Evolutionary conservation across 331 rosid species (phyloP).

Genomic region (Acacia pycnantha): DNA sequence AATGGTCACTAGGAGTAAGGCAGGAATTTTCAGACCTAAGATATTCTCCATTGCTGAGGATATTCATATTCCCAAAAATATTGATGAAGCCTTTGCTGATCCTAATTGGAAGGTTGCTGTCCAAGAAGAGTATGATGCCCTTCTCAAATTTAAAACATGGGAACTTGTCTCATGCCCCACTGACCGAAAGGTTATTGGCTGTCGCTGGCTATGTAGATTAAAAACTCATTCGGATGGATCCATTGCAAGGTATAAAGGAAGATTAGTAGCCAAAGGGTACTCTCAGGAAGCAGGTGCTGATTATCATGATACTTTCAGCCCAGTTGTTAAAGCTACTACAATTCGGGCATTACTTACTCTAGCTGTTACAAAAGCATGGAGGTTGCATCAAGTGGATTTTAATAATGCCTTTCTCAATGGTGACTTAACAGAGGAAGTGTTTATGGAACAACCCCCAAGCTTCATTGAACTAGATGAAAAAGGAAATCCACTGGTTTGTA

Average conservation of each 20-base stretch:
- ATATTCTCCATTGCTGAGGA: too few relatives aligned
- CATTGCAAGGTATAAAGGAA: background rate
- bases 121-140: background rate
- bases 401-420: background rate
- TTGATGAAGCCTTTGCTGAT: too few relatives aligned
- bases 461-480: fast-evolving
- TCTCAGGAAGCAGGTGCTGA: background rate
- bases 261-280: background rate
- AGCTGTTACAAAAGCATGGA: background rate
- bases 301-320: background rate
- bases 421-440: background rate
- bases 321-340: background rate
- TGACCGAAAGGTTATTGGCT: background rate
- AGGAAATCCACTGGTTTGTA: background rate
- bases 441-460: background rate
- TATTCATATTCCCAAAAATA: too few relatives aligned
- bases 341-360: fast-evolving
- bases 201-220: background rate
- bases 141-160: background rate
- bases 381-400: background rate
- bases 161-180: background rate
- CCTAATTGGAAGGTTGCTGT: background rate
- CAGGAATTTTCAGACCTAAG: background rate
- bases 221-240: background rate
- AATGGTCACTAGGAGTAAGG: background rate